phyloP scores from a whole-genome alignment of 2,329 filamentous ascomycete genomes.

The Daldinia sp. region DNA sequence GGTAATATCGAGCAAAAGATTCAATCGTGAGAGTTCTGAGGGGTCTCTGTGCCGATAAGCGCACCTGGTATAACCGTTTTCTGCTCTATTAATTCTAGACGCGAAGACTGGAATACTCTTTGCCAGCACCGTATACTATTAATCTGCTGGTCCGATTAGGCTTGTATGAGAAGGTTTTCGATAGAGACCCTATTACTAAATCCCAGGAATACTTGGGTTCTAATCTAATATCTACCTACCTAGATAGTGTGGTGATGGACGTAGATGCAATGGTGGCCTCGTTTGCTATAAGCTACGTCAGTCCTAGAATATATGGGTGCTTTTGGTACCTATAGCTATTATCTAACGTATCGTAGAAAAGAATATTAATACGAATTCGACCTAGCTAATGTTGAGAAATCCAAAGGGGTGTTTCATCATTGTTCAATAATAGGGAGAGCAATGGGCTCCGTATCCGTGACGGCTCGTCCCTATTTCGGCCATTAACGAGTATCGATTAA shows the following conservation, averaged over 20 bases:
- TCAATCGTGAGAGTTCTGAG: background rate
- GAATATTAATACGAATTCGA: conserved; percentile 1
- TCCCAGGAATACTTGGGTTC: background rate
- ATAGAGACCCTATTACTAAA: background rate
- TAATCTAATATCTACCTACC: background rate
- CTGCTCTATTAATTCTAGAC: background rate
- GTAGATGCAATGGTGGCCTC: background rate
- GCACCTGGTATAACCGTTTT: background rate
- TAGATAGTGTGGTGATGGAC: background rate
- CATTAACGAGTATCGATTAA: conserved; percentile 32
- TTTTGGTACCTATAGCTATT: too few species aligned
- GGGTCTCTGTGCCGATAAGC: background rate
- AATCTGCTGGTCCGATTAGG: background rate
- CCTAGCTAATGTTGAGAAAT: conserved; percentile 13
- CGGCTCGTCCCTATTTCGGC: conserved; percentile 40
- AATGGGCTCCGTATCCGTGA: conserved; percentile 16
- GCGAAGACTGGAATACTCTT: background rate
- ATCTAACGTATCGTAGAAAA: conserved; percentile 3
- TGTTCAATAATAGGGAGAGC: conserved; percentile 11
- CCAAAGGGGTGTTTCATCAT: conserved; percentile 3
- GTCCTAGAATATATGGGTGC: background rate
- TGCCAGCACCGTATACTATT: background rate
- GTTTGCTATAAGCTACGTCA: background rate
- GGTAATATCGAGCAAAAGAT: background rate
- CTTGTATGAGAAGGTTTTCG: background rate